Evolutionary conservation across 1,284 basidiomycete species (phyloP).

Genomic region (Pascua guehoae): DNA sequence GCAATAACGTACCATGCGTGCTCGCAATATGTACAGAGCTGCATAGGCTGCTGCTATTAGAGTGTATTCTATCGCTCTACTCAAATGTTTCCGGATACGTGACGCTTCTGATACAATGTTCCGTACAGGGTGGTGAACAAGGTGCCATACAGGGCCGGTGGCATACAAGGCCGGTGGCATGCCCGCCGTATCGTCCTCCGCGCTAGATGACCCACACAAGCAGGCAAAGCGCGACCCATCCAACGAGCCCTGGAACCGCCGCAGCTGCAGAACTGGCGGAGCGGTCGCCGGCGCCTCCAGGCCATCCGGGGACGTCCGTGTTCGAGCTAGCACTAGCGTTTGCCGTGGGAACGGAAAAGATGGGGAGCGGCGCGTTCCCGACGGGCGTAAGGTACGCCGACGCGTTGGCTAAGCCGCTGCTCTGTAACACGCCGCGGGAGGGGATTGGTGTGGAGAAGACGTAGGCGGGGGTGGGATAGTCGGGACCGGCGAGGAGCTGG

Average conservation of each 20-base stretch:
- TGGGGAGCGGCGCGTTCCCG: conserved; percentile 22
- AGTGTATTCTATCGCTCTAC: too few species aligned
- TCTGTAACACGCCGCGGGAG: conserved; percentile 46
- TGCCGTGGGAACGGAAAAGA: not conserved
- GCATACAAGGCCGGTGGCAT: too few species aligned
- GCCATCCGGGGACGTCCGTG: conserved; percentile 9
- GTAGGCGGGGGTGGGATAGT: conserved; percentile 64
- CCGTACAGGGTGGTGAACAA: not conserved
- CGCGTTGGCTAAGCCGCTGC: conserved; percentile 29
- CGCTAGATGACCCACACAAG: not conserved
- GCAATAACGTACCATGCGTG: too few species aligned
- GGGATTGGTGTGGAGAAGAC: conserved; percentile 55
- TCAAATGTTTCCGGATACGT: not conserved
- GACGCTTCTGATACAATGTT: not conserved
- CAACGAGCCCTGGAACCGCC: not conserved
- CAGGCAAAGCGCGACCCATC: not conserved
- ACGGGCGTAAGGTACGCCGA: conserved; percentile 21
- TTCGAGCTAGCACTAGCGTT: not conserved
- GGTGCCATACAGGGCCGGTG: too few species aligned
- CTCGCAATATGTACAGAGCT: too few species aligned
- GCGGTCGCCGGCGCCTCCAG: not conserved
- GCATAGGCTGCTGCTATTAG: too few species aligned
- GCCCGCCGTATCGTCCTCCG: not conserved
- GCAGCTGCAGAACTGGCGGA: not conserved
- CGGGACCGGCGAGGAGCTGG: conserved; percentile 64